Evolutionary conservation across 2,329 filamentous ascomycete species (phyloP), one percentile per base, ranked within the genome.

Genomic region (Botrytis paeoniae): DNA sequence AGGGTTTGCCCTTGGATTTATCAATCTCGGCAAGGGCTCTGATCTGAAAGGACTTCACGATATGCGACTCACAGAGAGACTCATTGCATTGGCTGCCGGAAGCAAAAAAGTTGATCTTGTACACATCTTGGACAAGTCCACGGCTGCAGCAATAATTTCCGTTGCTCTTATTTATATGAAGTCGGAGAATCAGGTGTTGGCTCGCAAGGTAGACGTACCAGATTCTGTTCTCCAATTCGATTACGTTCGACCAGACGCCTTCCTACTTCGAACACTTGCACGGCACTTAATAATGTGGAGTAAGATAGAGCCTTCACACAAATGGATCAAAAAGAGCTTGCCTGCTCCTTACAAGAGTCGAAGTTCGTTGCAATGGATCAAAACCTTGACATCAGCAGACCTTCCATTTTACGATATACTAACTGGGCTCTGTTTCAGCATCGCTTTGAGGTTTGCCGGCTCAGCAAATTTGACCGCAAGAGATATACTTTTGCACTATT

Each of bases 101-200:
- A 93, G 92, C 1, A 97, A 97, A 82, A 93, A 95, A 74, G 94
- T 98, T 20, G 92, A 97, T 78, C 87, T 97, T 54, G 94, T 98
- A 37, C 95, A 99, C 79, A 90, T 98, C 16, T 87, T 98, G 4
- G 97, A 99, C 80, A 92, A 95, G 78, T 95, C 95, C 9, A 96
- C 94, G 16, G 93, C 97, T 2, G 96, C 93, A n/a, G 95, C 96
- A 1, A 94, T 97, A 12, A 89, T 98, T 78, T 95, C 96, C 0
- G 87, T 98, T 73, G 89, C 94, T 2, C 87, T 99, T 71, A 95
- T 99, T 45, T 99, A 95, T 82, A 96, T 99, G 93, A 98, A 98
- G 82, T 96, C 95, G 0, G 93, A 97, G 76, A 93, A 99, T 80
- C 87, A 89, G 74, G 90, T 93, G 25, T 88, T 99, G 32, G 96